These are phyloP conservation scores for Sclerotinia subarctica DNA, from an alignment of 2,329 filamentous ascomycete species.

Conservation along the genomic window DNA sequence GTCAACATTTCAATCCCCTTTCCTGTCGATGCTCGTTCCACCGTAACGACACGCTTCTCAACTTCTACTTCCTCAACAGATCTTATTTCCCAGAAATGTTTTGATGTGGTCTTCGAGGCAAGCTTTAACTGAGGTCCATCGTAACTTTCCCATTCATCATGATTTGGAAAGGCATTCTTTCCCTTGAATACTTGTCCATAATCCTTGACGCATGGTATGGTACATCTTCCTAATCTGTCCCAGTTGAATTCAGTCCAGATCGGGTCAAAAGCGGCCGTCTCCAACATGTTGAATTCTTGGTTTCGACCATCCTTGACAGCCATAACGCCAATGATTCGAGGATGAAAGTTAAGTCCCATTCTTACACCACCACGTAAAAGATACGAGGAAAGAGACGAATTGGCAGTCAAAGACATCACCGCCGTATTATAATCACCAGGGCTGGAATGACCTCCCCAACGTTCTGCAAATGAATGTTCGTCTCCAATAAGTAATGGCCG, in stretches of 20 bases:
- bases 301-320: constrained; percentile 54
- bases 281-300: constrained; percentile 54
- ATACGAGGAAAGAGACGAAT: constrained; percentile 53
- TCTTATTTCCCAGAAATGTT: constrained; percentile 33
- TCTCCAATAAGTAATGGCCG: constrained; percentile 51
- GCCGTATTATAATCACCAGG: constrained; percentile 57
- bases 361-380: constrained; percentile 53
- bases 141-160: constrained; percentile 53
- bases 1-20: constrained; percentile 18
- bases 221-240: constrained; percentile 50
- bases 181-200: constrained; percentile 53
- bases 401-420: constrained; percentile 54
- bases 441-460: constrained; percentile 51
- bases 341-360: constrained; percentile 58
- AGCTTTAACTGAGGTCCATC: constrained; percentile 44
- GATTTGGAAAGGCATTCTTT: constrained; percentile 43
- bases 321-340: constrained; percentile 53
- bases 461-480: constrained; percentile 51
- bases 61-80: constrained; percentile 23
- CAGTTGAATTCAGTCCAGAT: constrained; percentile 57
- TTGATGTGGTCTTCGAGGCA: constrained; percentile 27
- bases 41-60: constrained; percentile 25
- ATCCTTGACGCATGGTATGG: constrained; percentile 52
- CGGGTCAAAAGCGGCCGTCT: constrained; percentile 54
- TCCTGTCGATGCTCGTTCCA: constrained; percentile 15